These are phyloP conservation scores for Porogramme epimiltina DNA, from an alignment of 1,284 basidiomycete species.

Conservation along the genomic window DNA sequence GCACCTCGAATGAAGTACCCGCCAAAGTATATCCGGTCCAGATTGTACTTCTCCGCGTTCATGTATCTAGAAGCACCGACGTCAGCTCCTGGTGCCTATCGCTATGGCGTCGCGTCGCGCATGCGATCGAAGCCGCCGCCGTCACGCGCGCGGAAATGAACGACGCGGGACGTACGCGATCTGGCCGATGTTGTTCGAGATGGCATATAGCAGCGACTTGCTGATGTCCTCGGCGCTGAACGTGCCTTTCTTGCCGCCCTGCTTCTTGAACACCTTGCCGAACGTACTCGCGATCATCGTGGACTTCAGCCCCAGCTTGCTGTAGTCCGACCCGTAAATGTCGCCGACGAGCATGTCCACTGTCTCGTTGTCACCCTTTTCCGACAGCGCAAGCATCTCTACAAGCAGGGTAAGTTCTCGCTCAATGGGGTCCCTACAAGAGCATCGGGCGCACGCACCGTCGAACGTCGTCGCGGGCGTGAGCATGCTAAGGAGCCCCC, in stretches of 20 bases:
- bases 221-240: slow-evolving; percentile 96
- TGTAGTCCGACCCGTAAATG: slow-evolving; percentile 96
- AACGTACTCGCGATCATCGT: slow-evolving; percentile 98
- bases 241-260: slow-evolving; percentile 72
- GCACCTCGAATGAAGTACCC: slow-evolving; percentile 98
- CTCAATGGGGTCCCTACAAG: neutral
- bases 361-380: slow-evolving; percentile 89
- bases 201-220: slow-evolving; percentile 90
- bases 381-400: slow-evolving; percentile 97
- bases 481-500: slow-evolving; percentile 93
- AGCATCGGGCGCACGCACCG: slow-evolving; percentile 48
- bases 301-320: slow-evolving; percentile 92
- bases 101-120: neutral
- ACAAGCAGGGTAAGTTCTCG: slow-evolving; percentile 15
- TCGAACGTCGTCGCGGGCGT: slow-evolving; percentile 97
- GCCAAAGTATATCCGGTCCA: slow-evolving; percentile 98
- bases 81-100: neutral
- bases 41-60: slow-evolving; percentile 98
- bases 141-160: no score
- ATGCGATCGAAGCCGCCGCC: neutral
- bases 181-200: slow-evolving; percentile 99
- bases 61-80: slow-evolving; percentile 71
- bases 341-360: slow-evolving; percentile 99
- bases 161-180: slow-evolving; percentile 81
- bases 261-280: slow-evolving; percentile 98